phyloP scores from a whole-genome alignment of 306 rosid genomes.

The Vigna reflexopilosa region DNA sequence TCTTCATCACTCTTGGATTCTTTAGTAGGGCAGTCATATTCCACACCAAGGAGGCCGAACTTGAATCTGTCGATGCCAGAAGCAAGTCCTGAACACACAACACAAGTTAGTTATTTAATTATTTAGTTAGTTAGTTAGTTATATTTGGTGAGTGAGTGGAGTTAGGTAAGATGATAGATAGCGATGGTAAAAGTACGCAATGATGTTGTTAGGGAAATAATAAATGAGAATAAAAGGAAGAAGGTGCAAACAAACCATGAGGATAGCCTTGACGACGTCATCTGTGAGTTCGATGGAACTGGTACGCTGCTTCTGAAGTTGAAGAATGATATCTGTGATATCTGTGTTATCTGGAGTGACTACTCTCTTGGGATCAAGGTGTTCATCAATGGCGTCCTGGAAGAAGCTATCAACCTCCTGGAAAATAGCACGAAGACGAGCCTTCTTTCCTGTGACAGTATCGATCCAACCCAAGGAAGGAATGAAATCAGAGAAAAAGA shows the following conservation, averaged over 20 bases:
- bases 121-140: too few species aligned
- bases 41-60: background rate
- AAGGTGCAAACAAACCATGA: background rate
- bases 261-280: slow-evolving; percentile 17
- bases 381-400: slow-evolving; percentile 45
- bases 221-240: background rate
- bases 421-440: slow-evolving; percentile 33
- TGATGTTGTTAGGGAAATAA: too few species aligned
- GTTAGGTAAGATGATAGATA: too few species aligned
- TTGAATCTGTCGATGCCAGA: slow-evolving; percentile 28
- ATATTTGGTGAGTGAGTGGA: too few species aligned
- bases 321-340: slow-evolving; percentile 6
- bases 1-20: slow-evolving; percentile 27
- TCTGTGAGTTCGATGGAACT: background rate
- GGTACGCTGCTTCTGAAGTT: background rate
- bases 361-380: background rate
- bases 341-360: background rate
- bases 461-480: slow-evolving; percentile 53
- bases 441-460: background rate
- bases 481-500: slow-evolving; percentile 43
- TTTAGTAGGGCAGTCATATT: slow-evolving; percentile 22
- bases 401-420: slow-evolving; percentile 43
- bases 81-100: slow-evolving; percentile 14
- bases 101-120: too few species aligned
- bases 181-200: too few species aligned